Base-by-base conservation (phyloP, 2,329 filamentous ascomycete genomes). In the Biscogniauxia mediterranea region DNA sequence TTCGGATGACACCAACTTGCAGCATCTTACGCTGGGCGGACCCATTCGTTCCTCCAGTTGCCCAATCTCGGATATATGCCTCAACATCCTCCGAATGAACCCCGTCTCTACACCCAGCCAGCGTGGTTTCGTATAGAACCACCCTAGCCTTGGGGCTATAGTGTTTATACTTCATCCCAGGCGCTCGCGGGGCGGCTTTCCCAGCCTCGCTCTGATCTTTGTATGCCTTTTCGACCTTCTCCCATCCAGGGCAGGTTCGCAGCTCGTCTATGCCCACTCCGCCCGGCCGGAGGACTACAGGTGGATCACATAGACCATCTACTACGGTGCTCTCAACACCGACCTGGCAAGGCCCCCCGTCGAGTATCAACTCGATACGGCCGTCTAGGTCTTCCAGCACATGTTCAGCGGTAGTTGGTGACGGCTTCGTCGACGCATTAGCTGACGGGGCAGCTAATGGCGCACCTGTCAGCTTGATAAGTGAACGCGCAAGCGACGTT, bases 121-220 rank as follows among this genome's bases (percentile, higher is more conserved):
- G 78, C 46, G 71, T 75, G 25, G 84, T 77, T 73, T 97, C 92
- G 72, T 93, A 96, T 1, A 98, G 80, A 15, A 96, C 80, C 1
- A 99, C 93, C 53, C 83, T 87, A 1, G 95, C 96, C 74, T 89
- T 91, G 0, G 95, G 95, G 52, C 93, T 96, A 72, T 99, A 99
- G 74, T 99, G 95, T 73, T 95, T 92, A 75, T 99, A 99, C 77
- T 99, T 99, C 95, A 99, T 99, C 0, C 95, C 95, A 0, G 95
- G 95, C 0, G 95, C 95, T 60, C 92, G 83, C 0, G 95, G 95
- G 9, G 84, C 83, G n/a, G 64, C 62, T 56, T 84, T 85, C 5
- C 85, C 89, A 20, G 85, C 81, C 69, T 92, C 86, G 17, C 86
- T 86, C 60, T 84, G 83, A 70, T 97, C 92, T 71, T 89, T 87